phyloP scores from a whole-genome alignment of 2,329 filamentous ascomycete genomes.

The Graphilbum ipis-grandicollis region DNA sequence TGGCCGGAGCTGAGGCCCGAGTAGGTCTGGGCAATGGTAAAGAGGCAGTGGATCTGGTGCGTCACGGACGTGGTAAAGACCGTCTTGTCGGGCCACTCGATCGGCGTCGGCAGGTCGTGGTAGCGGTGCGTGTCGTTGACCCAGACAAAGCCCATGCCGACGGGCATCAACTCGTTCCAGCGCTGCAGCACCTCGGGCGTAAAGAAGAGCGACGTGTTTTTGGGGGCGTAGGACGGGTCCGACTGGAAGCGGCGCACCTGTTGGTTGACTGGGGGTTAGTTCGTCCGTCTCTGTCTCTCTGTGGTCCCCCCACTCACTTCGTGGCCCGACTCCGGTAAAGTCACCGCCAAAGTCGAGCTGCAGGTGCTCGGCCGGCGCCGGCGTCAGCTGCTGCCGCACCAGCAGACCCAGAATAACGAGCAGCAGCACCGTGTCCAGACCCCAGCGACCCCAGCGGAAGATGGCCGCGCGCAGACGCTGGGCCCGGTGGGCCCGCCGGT shows the following conservation, averaged over 20 bases:
- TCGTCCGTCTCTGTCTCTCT: no score
- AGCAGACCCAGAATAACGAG: constrained; percentile 20
- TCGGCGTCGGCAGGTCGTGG: constrained; percentile 18
- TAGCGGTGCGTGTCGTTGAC: constrained; percentile 18
- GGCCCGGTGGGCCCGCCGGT: constrained; percentile 12
- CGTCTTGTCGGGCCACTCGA: constrained; percentile 17
- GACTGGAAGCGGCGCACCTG: constrained; percentile 16
- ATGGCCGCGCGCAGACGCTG: constrained; percentile 2
- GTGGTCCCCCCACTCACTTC: constrained; percentile 12
- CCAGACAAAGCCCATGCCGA: constrained; percentile 19
- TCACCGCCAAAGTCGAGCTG: constrained; percentile 18
- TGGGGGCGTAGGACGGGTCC: constrained; percentile 18
- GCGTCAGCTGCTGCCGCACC: constrained; percentile 14
- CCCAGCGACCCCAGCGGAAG: constrained; percentile 17
- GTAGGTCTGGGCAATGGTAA: constrained; percentile 25
- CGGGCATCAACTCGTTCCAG: constrained; percentile 21
- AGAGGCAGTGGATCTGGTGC: constrained; percentile 21
- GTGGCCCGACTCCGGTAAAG: constrained; percentile 18
- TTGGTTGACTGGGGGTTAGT: constrained; percentile 12
- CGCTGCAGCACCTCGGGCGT: constrained; percentile 15
- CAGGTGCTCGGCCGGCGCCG: constrained; percentile 2
- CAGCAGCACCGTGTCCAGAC: constrained; percentile 20
- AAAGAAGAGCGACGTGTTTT: constrained; percentile 20
- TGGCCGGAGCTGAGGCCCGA: constrained; percentile 21
- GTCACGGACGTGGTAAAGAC: constrained; percentile 20